These are phyloP conservation scores for Cenchrus americanus DNA, from an alignment of 176 grass and related monocot genomes.

Conservation along the genomic window DNA sequence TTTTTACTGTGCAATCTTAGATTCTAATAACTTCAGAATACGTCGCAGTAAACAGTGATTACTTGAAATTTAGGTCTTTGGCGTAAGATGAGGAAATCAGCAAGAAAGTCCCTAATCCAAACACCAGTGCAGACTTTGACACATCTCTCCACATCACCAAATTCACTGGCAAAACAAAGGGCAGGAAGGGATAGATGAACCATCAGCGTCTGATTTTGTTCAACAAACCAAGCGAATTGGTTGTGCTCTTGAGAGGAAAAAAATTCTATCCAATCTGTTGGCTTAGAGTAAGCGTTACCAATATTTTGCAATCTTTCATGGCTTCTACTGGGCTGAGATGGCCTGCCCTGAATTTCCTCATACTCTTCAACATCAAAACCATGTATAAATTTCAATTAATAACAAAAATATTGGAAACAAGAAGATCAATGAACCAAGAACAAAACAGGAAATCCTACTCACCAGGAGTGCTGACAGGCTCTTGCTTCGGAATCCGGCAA, in stretches of 20 bases:
- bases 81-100: slow-evolving; percentile 84
- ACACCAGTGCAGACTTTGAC: slow-evolving; percentile 87
- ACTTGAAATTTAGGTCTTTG: slow-evolving; percentile 91
- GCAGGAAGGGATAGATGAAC: neutral
- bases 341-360: slow-evolving; percentile 56
- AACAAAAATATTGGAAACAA: neutral
- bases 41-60: neutral
- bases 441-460: slow-evolving; percentile 40
- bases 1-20: neutral
- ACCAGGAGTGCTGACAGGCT: slow-evolving; percentile 52
- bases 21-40: neutral
- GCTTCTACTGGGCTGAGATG: slow-evolving; percentile 40
- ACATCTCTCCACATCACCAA: slow-evolving; percentile 98
- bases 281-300: slow-evolving; percentile 51
- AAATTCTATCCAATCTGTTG: neutral
- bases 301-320: slow-evolving; percentile 80
- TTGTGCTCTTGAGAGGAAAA: neutral
- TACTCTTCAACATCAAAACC: slow-evolving; percentile 59
- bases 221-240: neutral
- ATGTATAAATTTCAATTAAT: too few relatives aligned
- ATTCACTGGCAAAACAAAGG: slow-evolving; percentile 61
- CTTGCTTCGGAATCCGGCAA: slow-evolving; percentile 49
- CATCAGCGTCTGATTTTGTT: slow-evolving; percentile 3
- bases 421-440: slow-evolving; percentile 8
- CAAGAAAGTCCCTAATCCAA: slow-evolving; percentile 89